Percentiles rank a stretch among this genome's conserved stretches.
phyloP scores from a whole-genome alignment of 75 land plant genomes.

The Selaginella tamariscina region DNA sequence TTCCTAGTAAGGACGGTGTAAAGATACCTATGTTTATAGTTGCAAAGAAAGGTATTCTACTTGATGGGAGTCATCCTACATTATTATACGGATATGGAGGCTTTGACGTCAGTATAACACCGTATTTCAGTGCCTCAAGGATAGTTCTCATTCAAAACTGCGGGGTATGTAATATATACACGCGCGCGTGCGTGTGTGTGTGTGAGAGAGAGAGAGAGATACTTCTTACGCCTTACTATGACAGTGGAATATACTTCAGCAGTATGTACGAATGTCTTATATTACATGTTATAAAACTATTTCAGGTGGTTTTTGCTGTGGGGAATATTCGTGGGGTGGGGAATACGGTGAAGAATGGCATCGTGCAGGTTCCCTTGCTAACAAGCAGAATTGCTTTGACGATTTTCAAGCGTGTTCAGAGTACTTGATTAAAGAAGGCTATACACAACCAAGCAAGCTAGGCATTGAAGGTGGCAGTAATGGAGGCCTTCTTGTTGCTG shows the following conservation, averaged over 20 bases:
- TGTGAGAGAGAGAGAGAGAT: no score
- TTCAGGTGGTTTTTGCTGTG: constrained; percentile 56
- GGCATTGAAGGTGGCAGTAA: constrained; percentile 98
- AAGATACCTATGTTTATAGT: constrained; percentile 91
- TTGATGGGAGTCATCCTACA: constrained; percentile 67
- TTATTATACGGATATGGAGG: constrained; percentile 94
- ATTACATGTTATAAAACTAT: no score
- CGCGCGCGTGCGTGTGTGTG: no score
- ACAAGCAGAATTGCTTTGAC: constrained; percentile 94
- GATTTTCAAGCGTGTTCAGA: constrained; percentile 85
- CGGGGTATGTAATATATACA: no score
- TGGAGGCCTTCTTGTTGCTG: constrained; percentile 91
- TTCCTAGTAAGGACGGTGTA: constrained; percentile 71
- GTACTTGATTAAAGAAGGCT: constrained; percentile 56
- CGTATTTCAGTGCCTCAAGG: constrained; percentile 54
- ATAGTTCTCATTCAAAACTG: constrained; percentile 21
- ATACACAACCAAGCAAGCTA: constrained; percentile 59
- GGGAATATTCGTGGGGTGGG: constrained; percentile 98
- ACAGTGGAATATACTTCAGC: no score
- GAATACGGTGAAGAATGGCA: constrained; percentile 99
- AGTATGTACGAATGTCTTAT: no score
- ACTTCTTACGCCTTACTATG: no score
- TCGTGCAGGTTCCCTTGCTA: constrained; percentile 68
- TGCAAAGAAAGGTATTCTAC: constrained; percentile 37
- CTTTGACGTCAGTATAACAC: constrained; percentile 68